Evolutionary conservation across 208 protist species (phyloP).

Genomic region (Blechomonas ayalai): DNA sequence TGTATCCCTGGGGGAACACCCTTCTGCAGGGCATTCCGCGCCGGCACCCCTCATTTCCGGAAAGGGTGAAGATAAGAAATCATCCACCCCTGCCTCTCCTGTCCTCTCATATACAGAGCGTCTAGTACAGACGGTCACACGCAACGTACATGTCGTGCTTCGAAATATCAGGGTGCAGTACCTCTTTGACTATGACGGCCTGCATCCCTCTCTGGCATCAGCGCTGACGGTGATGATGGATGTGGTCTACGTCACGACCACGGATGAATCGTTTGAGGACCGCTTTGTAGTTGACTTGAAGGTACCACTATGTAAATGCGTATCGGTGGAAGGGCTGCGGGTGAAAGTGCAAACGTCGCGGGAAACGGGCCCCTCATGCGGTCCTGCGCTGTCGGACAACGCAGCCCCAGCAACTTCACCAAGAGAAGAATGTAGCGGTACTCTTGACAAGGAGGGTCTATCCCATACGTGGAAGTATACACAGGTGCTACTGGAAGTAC

Average conservation of each 20-base stretch:
- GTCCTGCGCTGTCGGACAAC: no score
- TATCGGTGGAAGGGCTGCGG: slow-evolving; percentile 4
- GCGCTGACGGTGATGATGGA: slow-evolving; percentile 31
- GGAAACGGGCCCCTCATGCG: no score
- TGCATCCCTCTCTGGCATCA: slow-evolving; percentile 35
- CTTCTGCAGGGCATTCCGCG: background rate
- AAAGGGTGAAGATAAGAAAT: background rate
- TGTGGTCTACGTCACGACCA: slow-evolving; percentile 34
- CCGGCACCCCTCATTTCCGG: background rate
- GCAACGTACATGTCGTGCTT: slow-evolving; percentile 41
- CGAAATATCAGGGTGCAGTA: slow-evolving; percentile 46
- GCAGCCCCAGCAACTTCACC: no score
- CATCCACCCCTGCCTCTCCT: slow-evolving; percentile 6
- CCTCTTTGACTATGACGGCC: slow-evolving; percentile 60
- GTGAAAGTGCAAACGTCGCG: slow-evolving; percentile 12
- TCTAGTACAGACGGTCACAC: slow-evolving; percentile 35
- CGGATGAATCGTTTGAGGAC: slow-evolving; percentile 39
- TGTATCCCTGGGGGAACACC: background rate
- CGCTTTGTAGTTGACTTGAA: slow-evolving; percentile 24
- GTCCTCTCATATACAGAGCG: slow-evolving; percentile 24
- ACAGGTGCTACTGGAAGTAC: no score
- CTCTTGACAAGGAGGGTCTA: no score
- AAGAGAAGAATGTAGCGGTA: no score
- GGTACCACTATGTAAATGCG: slow-evolving; percentile 18
- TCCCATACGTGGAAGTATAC: no score